Evolutionary conservation across 805 yeast species (phyloP).

Genomic region (Teunomyces cretensis): DNA sequence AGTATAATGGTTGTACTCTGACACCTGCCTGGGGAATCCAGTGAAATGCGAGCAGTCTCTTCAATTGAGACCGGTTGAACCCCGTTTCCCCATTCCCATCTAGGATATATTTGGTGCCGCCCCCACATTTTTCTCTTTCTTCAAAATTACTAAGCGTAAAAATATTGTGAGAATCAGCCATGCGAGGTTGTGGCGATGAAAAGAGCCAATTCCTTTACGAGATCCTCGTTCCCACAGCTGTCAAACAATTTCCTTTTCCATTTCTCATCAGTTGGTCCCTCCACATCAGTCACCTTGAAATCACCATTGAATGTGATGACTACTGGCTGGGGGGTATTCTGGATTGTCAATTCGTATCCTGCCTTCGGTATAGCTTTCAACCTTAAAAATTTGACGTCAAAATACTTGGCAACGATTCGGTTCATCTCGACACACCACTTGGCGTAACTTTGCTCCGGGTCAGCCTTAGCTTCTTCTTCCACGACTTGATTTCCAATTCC

Average conservation of each 20-base stretch:
- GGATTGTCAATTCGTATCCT: not conserved
- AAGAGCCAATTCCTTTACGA: not conserved
- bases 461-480: not conserved
- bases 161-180: not conserved
- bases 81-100: too few relatives aligned
- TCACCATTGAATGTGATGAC: not conserved
- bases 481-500: not conserved
- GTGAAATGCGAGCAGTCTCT: too few relatives aligned
- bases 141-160: not conserved
- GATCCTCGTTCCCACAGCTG: not conserved
- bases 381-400: constrained; percentile 5
- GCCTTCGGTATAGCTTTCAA: not conserved
- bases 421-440: constrained; percentile 26
- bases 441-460: constrained; percentile 15
- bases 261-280: not conserved
- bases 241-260: not conserved
- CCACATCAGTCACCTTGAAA: not conserved
- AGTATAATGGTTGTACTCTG: too few relatives aligned
- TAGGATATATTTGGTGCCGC: too few relatives aligned
- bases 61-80: too few relatives aligned
- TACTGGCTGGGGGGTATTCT: not conserved
- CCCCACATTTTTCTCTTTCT: too few relatives aligned
- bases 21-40: too few relatives aligned
- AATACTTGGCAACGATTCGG: constrained; percentile 15
- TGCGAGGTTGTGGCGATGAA: not conserved